Conservation (phyloP, 371 early-diverging fungal species). For the Saksenaea vasiformis region DNA sequence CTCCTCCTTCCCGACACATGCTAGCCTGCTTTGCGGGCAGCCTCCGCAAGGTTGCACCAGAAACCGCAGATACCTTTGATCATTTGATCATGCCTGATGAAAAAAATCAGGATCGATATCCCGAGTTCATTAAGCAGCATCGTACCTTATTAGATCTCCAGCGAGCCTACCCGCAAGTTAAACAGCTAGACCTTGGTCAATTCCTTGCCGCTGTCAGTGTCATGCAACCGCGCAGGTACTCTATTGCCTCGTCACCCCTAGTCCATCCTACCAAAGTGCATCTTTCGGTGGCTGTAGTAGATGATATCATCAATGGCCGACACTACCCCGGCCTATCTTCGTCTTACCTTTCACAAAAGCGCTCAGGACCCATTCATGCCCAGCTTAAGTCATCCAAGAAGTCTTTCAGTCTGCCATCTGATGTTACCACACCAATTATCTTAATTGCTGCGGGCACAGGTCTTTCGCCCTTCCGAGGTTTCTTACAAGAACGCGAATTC, state of each 20-base stretch:
- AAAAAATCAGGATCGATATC: slow-evolving; percentile 33
- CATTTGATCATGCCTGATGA: slow-evolving; percentile 37
- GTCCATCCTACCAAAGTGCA: slow-evolving; percentile 28
- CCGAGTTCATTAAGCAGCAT: slow-evolving; percentile 41
- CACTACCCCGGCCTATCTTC: slow-evolving; percentile 48
- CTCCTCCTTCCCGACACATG: slow-evolving; percentile 49
- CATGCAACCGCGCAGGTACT: slow-evolving; percentile 59
- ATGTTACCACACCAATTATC: slow-evolving; percentile 45
- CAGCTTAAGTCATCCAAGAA: slow-evolving; percentile 45
- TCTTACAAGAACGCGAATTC: slow-evolving; percentile 56
- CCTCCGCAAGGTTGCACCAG: slow-evolving; percentile 31
- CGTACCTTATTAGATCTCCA: slow-evolving; percentile 54
- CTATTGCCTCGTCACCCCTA: slow-evolving; percentile 54
- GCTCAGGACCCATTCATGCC: slow-evolving; percentile 24
- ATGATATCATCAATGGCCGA: slow-evolving; percentile 41
- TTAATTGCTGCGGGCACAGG: slow-evolving; percentile 79
- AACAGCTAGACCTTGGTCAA: slow-evolving; percentile 43
- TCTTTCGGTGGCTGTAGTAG: slow-evolving; percentile 45
- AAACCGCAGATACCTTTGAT: slow-evolving; percentile 42
- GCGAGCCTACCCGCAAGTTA: slow-evolving; percentile 45
- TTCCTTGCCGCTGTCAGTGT: slow-evolving; percentile 48
- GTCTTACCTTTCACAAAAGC: slow-evolving; percentile 24
- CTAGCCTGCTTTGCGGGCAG: slow-evolving; percentile 45
- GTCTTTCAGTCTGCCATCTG: slow-evolving; percentile 40
- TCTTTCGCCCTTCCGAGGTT: slow-evolving; percentile 89